Evolutionary conservation across 2,329 filamentous ascomycete genomes (phyloP).

Genomic region (Botrytis porri): DNA sequence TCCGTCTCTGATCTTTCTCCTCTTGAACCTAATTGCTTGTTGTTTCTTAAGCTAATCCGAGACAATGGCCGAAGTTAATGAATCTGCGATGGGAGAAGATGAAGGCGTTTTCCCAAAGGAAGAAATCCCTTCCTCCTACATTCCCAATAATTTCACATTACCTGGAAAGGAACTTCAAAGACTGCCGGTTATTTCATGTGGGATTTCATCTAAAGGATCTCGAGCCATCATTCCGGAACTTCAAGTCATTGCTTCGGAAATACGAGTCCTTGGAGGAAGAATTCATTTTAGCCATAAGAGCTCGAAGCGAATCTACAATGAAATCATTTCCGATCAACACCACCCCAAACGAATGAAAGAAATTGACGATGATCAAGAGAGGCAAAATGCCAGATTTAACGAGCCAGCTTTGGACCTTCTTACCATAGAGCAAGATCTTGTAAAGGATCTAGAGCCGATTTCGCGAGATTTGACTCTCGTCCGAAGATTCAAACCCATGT

Average conservation of each 20-base stretch:
- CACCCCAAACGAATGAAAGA: neutral
- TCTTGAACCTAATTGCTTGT: neutral
- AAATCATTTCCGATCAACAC: neutral
- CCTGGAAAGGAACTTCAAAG: neutral
- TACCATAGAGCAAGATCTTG: neutral
- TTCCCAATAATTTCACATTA: constrained; percentile 5
- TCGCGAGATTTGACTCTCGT: neutral
- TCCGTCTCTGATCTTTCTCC: neutral
- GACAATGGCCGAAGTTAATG: neutral
- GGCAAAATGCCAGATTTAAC: neutral
- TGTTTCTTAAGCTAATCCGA: too few species aligned
- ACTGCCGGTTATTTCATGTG: neutral
- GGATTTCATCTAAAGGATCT: neutral
- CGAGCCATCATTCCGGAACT: neutral
- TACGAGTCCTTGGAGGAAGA: neutral
- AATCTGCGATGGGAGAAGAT: neutral
- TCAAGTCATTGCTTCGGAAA: neutral
- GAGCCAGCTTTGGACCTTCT: neutral
- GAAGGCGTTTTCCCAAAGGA: neutral
- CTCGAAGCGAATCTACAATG: neutral
- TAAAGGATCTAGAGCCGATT: neutral
- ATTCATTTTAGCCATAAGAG: neutral
- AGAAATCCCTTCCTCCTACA: neutral
- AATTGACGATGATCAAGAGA: neutral
- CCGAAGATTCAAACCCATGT: neutral